Conservation (phyloP, 257 asterid genomes). For the Salvia miltiorrhiza region DNA sequence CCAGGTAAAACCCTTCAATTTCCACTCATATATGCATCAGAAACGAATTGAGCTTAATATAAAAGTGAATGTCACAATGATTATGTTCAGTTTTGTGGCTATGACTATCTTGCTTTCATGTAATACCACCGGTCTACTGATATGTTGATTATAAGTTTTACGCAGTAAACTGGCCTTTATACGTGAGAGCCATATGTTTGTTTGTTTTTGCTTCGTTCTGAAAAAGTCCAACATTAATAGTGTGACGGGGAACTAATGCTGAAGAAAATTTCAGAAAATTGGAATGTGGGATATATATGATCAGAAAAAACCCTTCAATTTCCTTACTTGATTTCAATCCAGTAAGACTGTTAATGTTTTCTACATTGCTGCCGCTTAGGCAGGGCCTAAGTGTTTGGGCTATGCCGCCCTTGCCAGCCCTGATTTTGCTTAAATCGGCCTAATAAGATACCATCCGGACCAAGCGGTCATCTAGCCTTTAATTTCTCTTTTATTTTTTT, state of each 20-base stretch:
- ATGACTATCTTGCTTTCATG: background rate
- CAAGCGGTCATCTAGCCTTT: background rate
- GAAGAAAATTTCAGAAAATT: background rate
- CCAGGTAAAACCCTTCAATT: slow-evolving; percentile 57
- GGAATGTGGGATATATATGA: background rate
- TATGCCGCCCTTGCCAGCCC: background rate
- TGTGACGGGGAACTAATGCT: background rate
- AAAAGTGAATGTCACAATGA: background rate
- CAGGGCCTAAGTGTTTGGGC: background rate
- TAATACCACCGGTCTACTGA: background rate
- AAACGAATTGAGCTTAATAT: background rate
- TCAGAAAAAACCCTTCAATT: background rate
- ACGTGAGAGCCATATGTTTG: background rate
- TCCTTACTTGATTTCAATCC: background rate
- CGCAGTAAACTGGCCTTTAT: too few relatives aligned
- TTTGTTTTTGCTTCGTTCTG: background rate
- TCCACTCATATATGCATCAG: background rate
- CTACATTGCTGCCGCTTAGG: background rate
- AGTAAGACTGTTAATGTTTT: background rate
- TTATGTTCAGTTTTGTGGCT: background rate
- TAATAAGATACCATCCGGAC: background rate
- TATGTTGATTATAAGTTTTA: too few relatives aligned
- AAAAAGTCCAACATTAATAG: background rate
- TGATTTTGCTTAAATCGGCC: background rate
- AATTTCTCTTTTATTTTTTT: background rate